These are phyloP conservation scores for Scutellaria minor DNA, from an alignment of 257 asterid species.

Conservation along the genomic window DNA sequence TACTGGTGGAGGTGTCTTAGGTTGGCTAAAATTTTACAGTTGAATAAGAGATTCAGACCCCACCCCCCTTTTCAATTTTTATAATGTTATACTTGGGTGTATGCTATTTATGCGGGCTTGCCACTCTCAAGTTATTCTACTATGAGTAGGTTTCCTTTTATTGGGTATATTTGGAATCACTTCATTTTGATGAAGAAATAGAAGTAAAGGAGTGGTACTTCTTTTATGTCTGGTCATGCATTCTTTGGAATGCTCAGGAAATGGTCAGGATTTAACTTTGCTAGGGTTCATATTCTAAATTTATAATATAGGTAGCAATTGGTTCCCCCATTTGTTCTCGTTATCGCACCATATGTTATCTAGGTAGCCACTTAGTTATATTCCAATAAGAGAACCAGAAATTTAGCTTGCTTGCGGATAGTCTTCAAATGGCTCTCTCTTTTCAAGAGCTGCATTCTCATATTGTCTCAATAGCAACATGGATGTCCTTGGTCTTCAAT, in stretches of 20 bases:
- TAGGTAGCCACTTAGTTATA: slow-evolving; percentile 2
- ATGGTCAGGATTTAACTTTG: neutral
- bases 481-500: slow-evolving; percentile 19
- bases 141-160: neutral
- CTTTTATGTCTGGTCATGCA: slow-evolving; percentile 1
- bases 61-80: neutral
- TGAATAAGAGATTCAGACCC: slow-evolving; percentile 2
- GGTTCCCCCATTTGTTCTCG: neutral
- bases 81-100: slow-evolving; percentile 19
- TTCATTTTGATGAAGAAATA: slow-evolving; percentile 24
- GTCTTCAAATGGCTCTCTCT: slow-evolving; percentile 11
- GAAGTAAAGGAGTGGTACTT: slow-evolving; percentile 19
- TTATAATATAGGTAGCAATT: slow-evolving; percentile 17
- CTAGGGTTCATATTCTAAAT: slow-evolving; percentile 7
- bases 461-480: slow-evolving; percentile 17
- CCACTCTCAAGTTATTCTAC: slow-evolving; percentile 19
- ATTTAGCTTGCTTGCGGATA: neutral
- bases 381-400: slow-evolving; percentile 2
- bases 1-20: slow-evolving; percentile 92
- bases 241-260: neutral
- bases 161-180: neutral
- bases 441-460: neutral
- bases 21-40: slow-evolving; percentile 52
- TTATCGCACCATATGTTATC: neutral
- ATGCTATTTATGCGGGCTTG: neutral